Percentiles rank a stretch among this genome's conserved stretches.
Evolutionary conservation across 2,329 filamentous ascomycete species (phyloP).

Genomic region (Samsoniella hepiali): DNA sequence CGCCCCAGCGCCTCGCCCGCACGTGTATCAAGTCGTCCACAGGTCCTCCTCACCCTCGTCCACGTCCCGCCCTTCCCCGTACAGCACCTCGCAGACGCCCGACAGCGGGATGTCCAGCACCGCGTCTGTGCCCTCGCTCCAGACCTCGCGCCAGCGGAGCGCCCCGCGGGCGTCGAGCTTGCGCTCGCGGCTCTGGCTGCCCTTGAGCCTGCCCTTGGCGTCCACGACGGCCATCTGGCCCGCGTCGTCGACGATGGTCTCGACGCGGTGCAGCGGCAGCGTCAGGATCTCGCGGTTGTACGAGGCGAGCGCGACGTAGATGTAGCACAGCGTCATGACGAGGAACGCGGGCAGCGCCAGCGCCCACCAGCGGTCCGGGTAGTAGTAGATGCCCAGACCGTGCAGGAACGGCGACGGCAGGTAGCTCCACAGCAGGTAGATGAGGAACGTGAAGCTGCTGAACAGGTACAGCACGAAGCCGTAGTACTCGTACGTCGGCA

Average conservation of each 20-base stretch:
- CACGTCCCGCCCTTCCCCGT: conserved; percentile 57
- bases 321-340: conserved; percentile 84
- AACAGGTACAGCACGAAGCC: conserved; percentile 96
- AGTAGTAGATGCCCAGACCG: conserved; percentile 92
- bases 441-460: conserved; percentile 74
- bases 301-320: conserved; percentile 85
- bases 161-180: conserved; percentile 35
- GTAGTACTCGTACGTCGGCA: conserved; percentile 99
- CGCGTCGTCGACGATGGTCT: conserved; percentile 88
- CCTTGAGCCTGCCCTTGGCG: conserved; percentile 54
- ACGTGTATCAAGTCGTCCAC: conserved; percentile 1
- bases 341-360: conserved; percentile 87
- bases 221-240: conserved; percentile 84
- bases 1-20: no score
- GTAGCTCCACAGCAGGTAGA: conserved; percentile 78
- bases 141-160: conserved; percentile 74
- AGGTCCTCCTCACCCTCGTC: conserved; percentile 24
- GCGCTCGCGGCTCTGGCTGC: conserved; percentile 35
- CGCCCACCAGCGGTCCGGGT: conserved; percentile 97
- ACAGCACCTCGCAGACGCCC: conserved; percentile 91
- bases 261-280: conserved; percentile 71
- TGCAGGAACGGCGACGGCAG: conserved; percentile 89
- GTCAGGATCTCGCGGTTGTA: conserved; percentile 93
- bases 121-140: conserved; percentile 91
- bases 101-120: conserved; percentile 96